Evolutionary conservation across 768 basidiomycete species (phyloP), one percentile per base, ranked within the genome.

Genomic region (Artomyces pyxidatus): DNA sequence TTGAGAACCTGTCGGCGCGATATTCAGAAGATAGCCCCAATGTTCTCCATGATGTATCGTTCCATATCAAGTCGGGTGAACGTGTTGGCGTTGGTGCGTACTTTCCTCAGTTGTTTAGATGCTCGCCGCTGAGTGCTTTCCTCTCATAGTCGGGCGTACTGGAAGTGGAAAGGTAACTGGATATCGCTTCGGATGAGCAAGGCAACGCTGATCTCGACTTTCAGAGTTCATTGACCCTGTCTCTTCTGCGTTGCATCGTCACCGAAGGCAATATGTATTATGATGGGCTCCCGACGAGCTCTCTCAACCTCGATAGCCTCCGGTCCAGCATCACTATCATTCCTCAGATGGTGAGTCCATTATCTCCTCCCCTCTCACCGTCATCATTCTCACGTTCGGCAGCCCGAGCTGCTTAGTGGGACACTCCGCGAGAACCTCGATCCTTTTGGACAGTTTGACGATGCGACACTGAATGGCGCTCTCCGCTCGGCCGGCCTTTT

Each of bases 371-470:
- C 14, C 12, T n/a, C 19, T 9, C 11, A 21, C 12, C 30, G 37
- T n/a, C 8, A 25, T 21, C 54, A 60, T 51, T 39, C 61, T 29
- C 1, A 10, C 6, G 5, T 45, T 26, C 32, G 25, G 19, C 47
- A 72, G 68, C 74, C 75, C 29, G 74, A 78, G 45, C 62, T 82
- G 0, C 61, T 81, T 25, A 74, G 72, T 29, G 81, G 81, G 3
- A 74, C 74, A 3, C 63, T 83, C 17, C 71, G 81, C 25, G 66
- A 67, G 45, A 82, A 81, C 56, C 63, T 82, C n/a, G 81, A 83
- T 57, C 81, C 80, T 0, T 82, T 80, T 54, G 65, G 58, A 6
- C 68, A 77, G 49, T 68, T 77, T 50, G 76, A 80, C 37, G 81
- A 83, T 49, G 66, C 72, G 0, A 65, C 61, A 3, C 65, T 80